Evolutionary conservation across 2,329 filamentous ascomycete species (phyloP), one percentile per base, ranked within the genome.

Genomic region (Laburnicola sp.): DNA sequence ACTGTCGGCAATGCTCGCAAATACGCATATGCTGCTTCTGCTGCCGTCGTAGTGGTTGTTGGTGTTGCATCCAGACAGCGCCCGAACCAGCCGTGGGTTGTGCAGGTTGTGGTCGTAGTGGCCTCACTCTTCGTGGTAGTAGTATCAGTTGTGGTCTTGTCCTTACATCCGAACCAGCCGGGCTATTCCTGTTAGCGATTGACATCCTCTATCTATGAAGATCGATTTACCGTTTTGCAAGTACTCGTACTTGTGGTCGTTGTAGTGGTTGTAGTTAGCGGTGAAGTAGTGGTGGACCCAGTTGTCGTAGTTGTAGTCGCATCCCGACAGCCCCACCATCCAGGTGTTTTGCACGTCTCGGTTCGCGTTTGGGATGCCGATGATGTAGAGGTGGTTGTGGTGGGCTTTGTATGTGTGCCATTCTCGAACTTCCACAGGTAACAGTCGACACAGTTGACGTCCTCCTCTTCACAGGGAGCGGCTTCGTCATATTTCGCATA

Each of bases 111-210:
- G n/a, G n/a, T n/a, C n/a, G n/a, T n/a, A n/a, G n/a, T n/a, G n/a
- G n/a, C n/a, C n/a, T n/a, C n/a, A n/a, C n/a, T n/a, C n/a, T n/a
- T n/a, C n/a, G n/a, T n/a, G n/a, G n/a, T n/a, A n/a, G n/a, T n/a
- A n/a, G n/a, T n/a, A n/a, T n/a, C 46, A 21, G 58, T 57, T 0
- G 62, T 66, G 1, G 62, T 68, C 38, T 67, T 55, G 40, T 73
- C 70, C 38, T 71, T 71, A 45, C 69, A 72, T 2, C 69, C 69
- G 41, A 71, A 72, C 69, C 69, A 72, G 26, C 69, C 67, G 35
- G 68, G 68, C 59, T 70, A 39, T 26, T 28, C 3, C 16, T n/a
- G 50, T 64, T 10, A 62, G 61, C 46, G 25, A 31, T 10, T 2
- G 6, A 6, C 9, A 38, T 36, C 2, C 16, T 16, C 4, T 34